Conservation (phyloP, 768 basidiomycete genomes). For the Calocera viscosa region DNA sequence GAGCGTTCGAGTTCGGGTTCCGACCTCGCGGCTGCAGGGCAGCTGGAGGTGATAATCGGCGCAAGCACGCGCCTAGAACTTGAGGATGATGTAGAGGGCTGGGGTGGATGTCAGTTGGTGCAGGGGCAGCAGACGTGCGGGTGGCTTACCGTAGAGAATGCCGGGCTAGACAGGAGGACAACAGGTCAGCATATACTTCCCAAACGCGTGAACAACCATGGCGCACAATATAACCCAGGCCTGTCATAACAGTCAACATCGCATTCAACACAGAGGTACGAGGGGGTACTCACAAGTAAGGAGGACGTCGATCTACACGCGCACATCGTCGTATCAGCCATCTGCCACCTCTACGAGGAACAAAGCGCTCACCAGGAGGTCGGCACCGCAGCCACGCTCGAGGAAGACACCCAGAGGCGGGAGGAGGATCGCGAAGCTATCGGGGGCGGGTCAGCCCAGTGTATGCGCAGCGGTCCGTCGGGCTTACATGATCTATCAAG, state of each 20-base stretch:
- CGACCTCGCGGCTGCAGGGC: too few relatives aligned
- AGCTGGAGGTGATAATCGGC: neutral
- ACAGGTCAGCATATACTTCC: conserved; percentile 31
- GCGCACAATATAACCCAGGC: conserved; percentile 8
- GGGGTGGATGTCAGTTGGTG: neutral
- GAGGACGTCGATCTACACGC: conserved; percentile 56
- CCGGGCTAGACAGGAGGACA: conserved; percentile 42
- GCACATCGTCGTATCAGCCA: neutral
- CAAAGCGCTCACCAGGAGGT: conserved; percentile 43
- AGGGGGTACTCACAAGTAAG: conserved; percentile 30
- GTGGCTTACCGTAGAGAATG: conserved; percentile 49
- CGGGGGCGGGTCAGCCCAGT: neutral
- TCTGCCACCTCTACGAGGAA: neutral
- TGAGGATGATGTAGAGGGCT: conserved; percentile 74
- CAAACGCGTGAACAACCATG: conserved; percentile 49
- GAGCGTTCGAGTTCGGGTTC: neutral
- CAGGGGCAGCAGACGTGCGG: conserved; percentile 15
- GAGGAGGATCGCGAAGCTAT: conserved; percentile 53
- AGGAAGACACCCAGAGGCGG: conserved; percentile 82
- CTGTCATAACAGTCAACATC: neutral
- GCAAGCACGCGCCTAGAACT: conserved; percentile 23
- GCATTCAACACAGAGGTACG: neutral
- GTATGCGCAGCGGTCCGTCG: neutral
- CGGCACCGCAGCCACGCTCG: conserved; percentile 69
- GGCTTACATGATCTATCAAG: conserved; percentile 3